Evolutionary conservation across 2,329 filamentous ascomycete genomes (phyloP), one percentile per base, ranked within the genome.

Genomic region (Fusarium bactridioides): DNA sequence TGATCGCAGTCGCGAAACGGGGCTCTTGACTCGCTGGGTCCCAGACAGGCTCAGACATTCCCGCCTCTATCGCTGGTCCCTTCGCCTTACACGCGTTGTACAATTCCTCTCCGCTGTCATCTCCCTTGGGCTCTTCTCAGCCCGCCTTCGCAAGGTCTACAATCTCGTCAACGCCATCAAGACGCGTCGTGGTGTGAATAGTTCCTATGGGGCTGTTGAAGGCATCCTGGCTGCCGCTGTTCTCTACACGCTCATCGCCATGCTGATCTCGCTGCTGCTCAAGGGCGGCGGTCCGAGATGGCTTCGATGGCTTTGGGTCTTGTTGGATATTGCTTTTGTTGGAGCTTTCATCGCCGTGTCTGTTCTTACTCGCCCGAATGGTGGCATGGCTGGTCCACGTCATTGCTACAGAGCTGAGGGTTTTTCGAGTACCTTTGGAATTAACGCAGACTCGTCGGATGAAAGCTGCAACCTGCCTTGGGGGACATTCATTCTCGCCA

Each of bases 151-250:
- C 29, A 70, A 70, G 8, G 61, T 70, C 15, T 58, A 66, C 19
- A 59, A 55, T 1, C 53, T 70, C 1, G 67, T 70, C 41, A 70
- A 70, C 5, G 53, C 48, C 5, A 43, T 67, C 55, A 70, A 70
- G 45, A 63, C 71, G 3, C 53, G 61, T 4, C 70, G 68, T 5
- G 72, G 68, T 5, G 35, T 74, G 6, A 74, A 62, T 7, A 21
- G 31, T 10, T 37, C 60, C 5, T 72, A 59, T 13, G 68, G 67
- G 1, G 72, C 68, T 2, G 72, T 74, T 9, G 71, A 74, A 18
- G 72, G 72, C n/a, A 74, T 74, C 9, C 47, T 74, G 4, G 72
- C 64, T 5, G 68, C 64, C 3, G 72, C 72, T n/a, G 71, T 67
- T 7, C 9, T 74, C 15, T 74, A 74, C 43, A 74, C 71, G 0